Base-by-base conservation (phyloP, 2,329 filamentous ascomycete genomes). In the Chrysoporthe cubensis region DNA sequence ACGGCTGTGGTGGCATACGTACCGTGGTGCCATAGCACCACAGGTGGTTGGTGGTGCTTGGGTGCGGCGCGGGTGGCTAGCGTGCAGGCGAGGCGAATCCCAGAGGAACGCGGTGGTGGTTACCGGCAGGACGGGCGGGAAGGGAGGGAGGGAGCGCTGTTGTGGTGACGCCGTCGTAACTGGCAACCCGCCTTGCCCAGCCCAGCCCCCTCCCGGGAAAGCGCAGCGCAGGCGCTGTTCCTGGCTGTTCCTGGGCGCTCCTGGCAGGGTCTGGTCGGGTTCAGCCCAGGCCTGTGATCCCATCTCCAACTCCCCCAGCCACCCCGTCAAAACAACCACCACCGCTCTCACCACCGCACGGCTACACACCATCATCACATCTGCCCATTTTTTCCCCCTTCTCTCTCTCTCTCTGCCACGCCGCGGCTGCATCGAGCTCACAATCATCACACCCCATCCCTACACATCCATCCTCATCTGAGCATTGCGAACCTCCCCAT, bases 281-380 rank as follows among this genome's bases (percentile, higher is more conserved):
- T 37, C 48, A 26, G 46, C 48, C 60, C 32, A 26, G 46, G 58
- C 60, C 32, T 43, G 62, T 68, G 66, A 66, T 66, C 66, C 50
- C 65, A 67, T 67, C 65, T 64, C 67, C 67, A 69, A 67, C 54
- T 65, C 8, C 68, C 68, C 43, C 58, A 69, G 65, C 63, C 62
- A 66, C 58, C 58, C 52, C 18, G 13, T n/a, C 54, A 60, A 54
- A 18, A 42, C 48, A 54, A 63, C 46, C 42, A 26, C 46, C 13
- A 32, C n/a, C 46, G 16, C 62, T 9, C 9, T 40, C 37, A 40
- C 37, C 37, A 40, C 37, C 37, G 37, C 37, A 40, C 26, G 26
- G 26, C 26, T 26, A 26, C 26, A 26, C 26, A 26, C 26, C 26
- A 26, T 26, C 26, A 2, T 26, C 26, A 26, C 26, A 26, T 26